These are phyloP conservation scores for Betula pendula DNA, from an alignment of 306 rosid species.

Conservation along the genomic window DNA sequence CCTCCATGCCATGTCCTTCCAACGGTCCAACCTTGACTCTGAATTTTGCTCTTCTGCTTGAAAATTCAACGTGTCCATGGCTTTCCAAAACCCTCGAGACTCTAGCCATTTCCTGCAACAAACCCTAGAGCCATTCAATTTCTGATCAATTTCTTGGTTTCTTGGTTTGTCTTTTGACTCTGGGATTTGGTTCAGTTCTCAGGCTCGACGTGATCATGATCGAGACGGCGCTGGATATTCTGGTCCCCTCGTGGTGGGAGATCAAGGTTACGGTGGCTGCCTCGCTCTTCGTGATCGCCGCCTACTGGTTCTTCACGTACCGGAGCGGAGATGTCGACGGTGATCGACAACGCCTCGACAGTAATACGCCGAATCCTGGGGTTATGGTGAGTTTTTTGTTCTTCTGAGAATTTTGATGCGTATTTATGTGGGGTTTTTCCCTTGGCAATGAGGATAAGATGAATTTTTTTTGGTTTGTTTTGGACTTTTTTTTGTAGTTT, in stretches of 20 bases:
- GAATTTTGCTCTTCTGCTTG: slow-evolving; percentile 26
- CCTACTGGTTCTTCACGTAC: slow-evolving; percentile 65
- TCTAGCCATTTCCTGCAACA: slow-evolving; percentile 22
- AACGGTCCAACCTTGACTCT: slow-evolving; percentile 72
- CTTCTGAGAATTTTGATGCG: not conserved
- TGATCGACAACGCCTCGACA: slow-evolving; percentile 48
- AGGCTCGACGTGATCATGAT: slow-evolving; percentile 30
- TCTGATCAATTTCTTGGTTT: slow-evolving; percentile 15
- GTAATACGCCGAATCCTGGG: slow-evolving; percentile 35
- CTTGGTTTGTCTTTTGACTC: not conserved
- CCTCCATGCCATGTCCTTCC: slow-evolving; percentile 21
- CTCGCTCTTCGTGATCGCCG: slow-evolving; percentile 58
- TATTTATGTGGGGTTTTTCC: not conserved
- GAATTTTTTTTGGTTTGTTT: not conserved
- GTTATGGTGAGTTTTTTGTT: not conserved
- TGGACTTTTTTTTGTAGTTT: not conserved
- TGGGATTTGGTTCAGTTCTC: not conserved
- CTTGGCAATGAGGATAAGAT: not conserved
- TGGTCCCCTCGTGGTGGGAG: slow-evolving; percentile 84
- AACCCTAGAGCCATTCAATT: not conserved
- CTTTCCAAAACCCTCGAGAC: slow-evolving; percentile 40
- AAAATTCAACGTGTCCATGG: slow-evolving; percentile 36
- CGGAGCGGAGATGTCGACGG: slow-evolving; percentile 31
- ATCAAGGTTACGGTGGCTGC: slow-evolving; percentile 78
- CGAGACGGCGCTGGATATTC: slow-evolving; percentile 54